phyloP scores from a whole-genome alignment of 805 yeast species.

The Debaryomyces tyrocola region DNA sequence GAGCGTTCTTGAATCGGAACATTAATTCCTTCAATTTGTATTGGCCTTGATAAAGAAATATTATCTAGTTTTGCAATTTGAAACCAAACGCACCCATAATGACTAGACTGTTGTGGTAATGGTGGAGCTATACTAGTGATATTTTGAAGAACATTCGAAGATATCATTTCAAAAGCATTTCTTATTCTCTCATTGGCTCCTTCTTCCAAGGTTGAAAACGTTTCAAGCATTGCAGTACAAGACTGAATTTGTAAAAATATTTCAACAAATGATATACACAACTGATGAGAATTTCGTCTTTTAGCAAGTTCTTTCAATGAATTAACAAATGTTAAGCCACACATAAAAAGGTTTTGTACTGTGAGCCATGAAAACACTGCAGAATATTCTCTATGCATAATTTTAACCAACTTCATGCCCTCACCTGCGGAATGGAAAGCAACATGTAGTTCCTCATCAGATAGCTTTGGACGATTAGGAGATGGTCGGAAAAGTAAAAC shows the following conservation, averaged over 20 bases:
- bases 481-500: conserved; percentile 12
- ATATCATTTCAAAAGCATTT: conserved; percentile 13
- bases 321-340: conserved; percentile 12
- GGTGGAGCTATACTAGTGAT: conserved; percentile 8
- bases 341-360: conserved; percentile 13
- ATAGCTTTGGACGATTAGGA: conserved; percentile 9
- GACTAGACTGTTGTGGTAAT: conserved; percentile 4
- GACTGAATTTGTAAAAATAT: conserved; percentile 11
- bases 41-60: conserved; percentile 5
- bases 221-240: conserved; percentile 12
- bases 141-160: conserved; percentile 10
- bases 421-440: conserved; percentile 15
- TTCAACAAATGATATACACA: conserved; percentile 11
- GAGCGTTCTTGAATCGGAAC: too few species aligned
- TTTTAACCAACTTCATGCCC: conserved; percentile 10
- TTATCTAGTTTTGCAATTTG: conserved; percentile 10
- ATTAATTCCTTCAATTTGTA: conserved; percentile 7
- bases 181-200: conserved; percentile 12
- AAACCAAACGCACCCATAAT: conserved; percentile 9
- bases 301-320: conserved; percentile 11
- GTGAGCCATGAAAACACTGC: conserved; percentile 13
- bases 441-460: conserved; percentile 9
- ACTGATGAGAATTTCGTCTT: background rate
- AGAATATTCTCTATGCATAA: conserved; percentile 13
- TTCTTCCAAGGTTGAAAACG: conserved; percentile 9